Evolutionary conservation across 2,329 filamentous ascomycete genomes (phyloP), one percentile per base, ranked within the genome.

Genomic region (Neocucurbitaria cava): DNA sequence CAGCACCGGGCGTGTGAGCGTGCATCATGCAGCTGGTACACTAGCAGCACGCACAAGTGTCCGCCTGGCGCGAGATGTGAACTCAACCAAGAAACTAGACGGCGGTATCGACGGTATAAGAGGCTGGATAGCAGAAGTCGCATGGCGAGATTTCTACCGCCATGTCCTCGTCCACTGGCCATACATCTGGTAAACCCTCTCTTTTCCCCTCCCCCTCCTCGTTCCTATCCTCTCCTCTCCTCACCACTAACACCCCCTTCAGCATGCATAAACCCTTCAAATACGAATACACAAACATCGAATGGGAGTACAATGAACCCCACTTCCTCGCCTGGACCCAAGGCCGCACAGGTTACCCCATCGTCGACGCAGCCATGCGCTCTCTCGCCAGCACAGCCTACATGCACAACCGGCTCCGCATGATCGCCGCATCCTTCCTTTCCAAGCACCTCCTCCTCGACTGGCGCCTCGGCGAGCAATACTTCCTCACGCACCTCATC

Each of bases 121-220:
- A 18, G 64, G 75, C 4, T 83, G 81, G 81, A 81, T 83, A 1
- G 75, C 77, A 6, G 81, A 83, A 60, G 76, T 83, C n/a, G 79
- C 81, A 1, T 83, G 82, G 71, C 73, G 81, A 0, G 81, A 83
- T 52, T 79, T 82, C 40, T 83, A 83, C 64, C 68, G 80, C 1
- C 81, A 83, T 71, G 90, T 96, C 3, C 77, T 96, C 5, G 90
- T 88, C 0, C 80, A 93, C 56, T 96, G 91, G 91, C 93, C 93
- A 0, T 93, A 92, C 65, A 81, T 92, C 6, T 91, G 88, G 87
- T 87, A 76, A 69, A 82, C 73, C 15, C 9, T 33, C 5, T 11
- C 9, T 3, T 15, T 3, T 11, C 5, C 30, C 9, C 9, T 15
- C 3, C 11, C 6, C 18, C 35, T 8, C n/a, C 23, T 36, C 13